phyloP scores from a whole-genome alignment of 768 basidiomycete species.

The Mycena belliarum region DNA sequence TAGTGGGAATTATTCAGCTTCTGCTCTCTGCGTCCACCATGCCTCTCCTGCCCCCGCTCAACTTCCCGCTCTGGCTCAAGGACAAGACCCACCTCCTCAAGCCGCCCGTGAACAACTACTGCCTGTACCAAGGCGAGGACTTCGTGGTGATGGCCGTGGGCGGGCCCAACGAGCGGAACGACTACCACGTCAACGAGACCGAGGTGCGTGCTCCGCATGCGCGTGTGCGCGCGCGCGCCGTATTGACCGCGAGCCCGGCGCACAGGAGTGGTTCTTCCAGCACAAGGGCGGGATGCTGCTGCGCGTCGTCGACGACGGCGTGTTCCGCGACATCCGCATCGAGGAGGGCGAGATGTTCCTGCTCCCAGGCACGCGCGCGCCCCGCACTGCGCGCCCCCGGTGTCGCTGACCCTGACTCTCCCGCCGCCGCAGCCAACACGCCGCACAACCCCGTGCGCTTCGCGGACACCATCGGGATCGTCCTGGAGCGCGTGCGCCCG shows the following conservation, averaged over 20 bases:
- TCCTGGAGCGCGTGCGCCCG: slow-evolving; percentile 85
- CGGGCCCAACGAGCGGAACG: slow-evolving; percentile 91
- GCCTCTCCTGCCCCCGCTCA: slow-evolving; percentile 81
- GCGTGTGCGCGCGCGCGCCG: too few species aligned
- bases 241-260: too few species aligned
- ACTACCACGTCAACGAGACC: slow-evolving; percentile 95
- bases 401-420: neutral
- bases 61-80: slow-evolving; percentile 86
- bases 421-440: slow-evolving; percentile 68
- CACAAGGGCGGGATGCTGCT: slow-evolving; percentile 92
- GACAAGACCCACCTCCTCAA: slow-evolving; percentile 79
- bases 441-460: slow-evolving; percentile 96
- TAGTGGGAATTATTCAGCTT: neutral
- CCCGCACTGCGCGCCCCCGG: neutral
- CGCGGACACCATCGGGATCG: slow-evolving; percentile 87
- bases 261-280: slow-evolving; percentile 99
- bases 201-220: slow-evolving; percentile 51
- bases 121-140: slow-evolving; percentile 79
- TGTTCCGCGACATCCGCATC: slow-evolving; percentile 84
- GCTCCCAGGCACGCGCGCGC: slow-evolving; percentile 62
- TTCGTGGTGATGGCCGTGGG: slow-evolving; percentile 96
- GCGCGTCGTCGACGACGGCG: slow-evolving; percentile 77
- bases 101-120: slow-evolving; percentile 93
- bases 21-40: slow-evolving; percentile 35
- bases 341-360: slow-evolving; percentile 97